These are phyloP conservation scores for Rubus parviflorus DNA, from an alignment of 306 rosid species.

Conservation along the genomic window DNA sequence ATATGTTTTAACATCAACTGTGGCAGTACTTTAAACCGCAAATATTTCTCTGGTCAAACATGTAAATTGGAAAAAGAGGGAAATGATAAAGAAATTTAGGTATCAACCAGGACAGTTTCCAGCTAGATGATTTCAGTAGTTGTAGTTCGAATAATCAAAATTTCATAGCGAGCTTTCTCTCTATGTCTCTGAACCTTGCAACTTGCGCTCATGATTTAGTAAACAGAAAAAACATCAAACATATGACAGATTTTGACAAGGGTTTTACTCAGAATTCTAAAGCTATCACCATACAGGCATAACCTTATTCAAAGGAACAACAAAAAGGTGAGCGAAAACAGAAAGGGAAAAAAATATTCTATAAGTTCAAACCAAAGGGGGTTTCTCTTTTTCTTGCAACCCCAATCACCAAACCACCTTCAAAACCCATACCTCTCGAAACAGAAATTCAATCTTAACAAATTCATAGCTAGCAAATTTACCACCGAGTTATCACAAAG, in stretches of 20 bases:
- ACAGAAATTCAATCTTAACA: neutral
- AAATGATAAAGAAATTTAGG: neutral
- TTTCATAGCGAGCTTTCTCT: neutral
- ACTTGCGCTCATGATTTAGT: neutral
- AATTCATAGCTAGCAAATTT: slow-evolving; percentile 18
- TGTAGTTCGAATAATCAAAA: neutral
- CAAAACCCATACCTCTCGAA: slow-evolving; percentile 7
- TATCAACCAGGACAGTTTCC: neutral
- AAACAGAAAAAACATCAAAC: neutral
- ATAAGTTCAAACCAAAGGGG: slow-evolving; percentile 23
- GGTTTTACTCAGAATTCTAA: neutral
- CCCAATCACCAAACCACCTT: slow-evolving; percentile 12
- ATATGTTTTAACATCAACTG: neutral
- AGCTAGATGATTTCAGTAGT: neutral
- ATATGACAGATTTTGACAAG: neutral
- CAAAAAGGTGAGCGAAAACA: neutral
- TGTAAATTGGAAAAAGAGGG: neutral
- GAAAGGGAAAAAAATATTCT: neutral
- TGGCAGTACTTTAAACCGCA: neutral
- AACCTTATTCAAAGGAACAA: neutral
- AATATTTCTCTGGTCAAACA: neutral
- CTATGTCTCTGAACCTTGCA: neutral
- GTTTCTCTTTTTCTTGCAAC: slow-evolving; percentile 8
- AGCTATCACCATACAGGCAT: neutral
- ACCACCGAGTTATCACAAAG: slow-evolving; percentile 11